A percentile compares a stretch with the other conserved stretches of the same genome.
phyloP scores from a whole-genome alignment of 2,329 filamentous ascomycete genomes.

The Xylariales sp. region DNA sequence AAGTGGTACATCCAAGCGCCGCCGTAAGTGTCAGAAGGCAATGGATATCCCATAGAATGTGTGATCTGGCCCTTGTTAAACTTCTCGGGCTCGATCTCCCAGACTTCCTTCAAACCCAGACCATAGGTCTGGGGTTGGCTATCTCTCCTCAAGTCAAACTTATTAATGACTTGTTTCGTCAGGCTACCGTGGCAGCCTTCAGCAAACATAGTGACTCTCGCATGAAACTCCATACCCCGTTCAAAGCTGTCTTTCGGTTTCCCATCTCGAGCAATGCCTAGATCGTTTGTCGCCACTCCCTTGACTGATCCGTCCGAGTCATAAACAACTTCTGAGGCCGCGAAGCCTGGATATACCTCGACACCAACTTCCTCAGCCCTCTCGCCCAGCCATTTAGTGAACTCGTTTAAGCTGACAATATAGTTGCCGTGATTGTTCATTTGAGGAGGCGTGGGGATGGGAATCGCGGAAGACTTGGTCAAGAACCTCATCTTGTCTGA shows the following conservation, averaged over 20 bases:
- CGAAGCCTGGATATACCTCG: constrained; percentile 95
- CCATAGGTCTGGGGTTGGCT: constrained; percentile 96
- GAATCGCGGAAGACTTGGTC: constrained; percentile 81
- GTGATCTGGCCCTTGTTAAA: constrained; percentile 87
- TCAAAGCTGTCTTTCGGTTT: constrained; percentile 92
- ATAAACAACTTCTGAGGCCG: constrained; percentile 92
- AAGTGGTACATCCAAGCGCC: constrained; percentile 99
- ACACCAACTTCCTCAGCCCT: constrained; percentile 96
- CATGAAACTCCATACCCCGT: constrained; percentile 98
- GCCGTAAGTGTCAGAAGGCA: constrained; percentile 90
- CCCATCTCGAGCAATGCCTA: constrained; percentile 84
- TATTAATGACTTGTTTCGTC: constrained; percentile 94
- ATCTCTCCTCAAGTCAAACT: constrained; percentile 88
- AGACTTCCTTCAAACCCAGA: constrained; percentile 94
- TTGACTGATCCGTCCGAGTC: constrained; percentile 85
- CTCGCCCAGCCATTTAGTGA: constrained; percentile 95
- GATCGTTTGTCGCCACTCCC: constrained; percentile 95
- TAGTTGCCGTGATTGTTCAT: constrained; percentile 99
- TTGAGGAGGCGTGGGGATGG: constrained; percentile 89
- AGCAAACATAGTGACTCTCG: constrained; percentile 87
- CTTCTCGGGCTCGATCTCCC: constrained; percentile 94
- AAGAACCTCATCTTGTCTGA: constrained; percentile 93
- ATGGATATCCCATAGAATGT: constrained; percentile 92
- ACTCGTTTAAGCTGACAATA: constrained; percentile 94
- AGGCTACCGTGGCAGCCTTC: constrained; percentile 97